phyloP scores from a whole-genome alignment of 176 grass and related monocot species.

The Bromus sterilis region DNA sequence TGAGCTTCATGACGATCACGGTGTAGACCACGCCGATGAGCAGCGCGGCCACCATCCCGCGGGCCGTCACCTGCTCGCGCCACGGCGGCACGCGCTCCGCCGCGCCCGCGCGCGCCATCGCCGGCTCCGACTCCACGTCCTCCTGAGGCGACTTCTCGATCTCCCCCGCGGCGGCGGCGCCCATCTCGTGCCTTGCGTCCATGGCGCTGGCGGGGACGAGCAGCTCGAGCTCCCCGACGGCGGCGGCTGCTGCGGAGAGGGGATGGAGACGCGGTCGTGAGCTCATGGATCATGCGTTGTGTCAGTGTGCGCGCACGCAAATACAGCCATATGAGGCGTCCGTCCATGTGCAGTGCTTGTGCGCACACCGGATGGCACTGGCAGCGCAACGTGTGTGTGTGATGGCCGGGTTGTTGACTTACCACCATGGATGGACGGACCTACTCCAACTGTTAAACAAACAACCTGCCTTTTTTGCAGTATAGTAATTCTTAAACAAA shows the following conservation, averaged over 20 bases:
- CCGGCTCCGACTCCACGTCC: constrained; percentile 45
- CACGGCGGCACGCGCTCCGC: constrained; percentile 65
- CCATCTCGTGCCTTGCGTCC: constrained; percentile 16
- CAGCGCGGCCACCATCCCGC: constrained; percentile 62
- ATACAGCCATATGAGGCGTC: not conserved
- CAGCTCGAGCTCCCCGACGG: constrained; percentile 37
- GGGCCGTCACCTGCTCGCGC: constrained; percentile 65
- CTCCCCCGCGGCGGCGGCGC: not conserved
- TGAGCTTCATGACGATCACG: constrained; percentile 94
- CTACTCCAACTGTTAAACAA: not conserved
- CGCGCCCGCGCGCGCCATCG: not conserved
- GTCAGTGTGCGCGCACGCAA: not conserved
- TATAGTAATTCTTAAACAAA: too few species aligned
- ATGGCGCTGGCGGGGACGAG: constrained; percentile 18
- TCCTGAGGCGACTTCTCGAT: constrained; percentile 33
- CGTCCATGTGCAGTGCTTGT: constrained; percentile 22
- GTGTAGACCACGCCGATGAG: constrained; percentile 75
- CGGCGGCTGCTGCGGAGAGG: constrained; percentile 1
- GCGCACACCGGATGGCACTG: not conserved
- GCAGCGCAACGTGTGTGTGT: not conserved
- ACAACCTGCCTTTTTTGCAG: not conserved
- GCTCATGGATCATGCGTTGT: constrained; percentile 7
- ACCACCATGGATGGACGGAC: not conserved
- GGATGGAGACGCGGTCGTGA: constrained; percentile 14
- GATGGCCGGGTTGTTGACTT: not conserved